phyloP scores from a whole-genome alignment of 306 rosid species.

The Cucumis melo region DNA sequence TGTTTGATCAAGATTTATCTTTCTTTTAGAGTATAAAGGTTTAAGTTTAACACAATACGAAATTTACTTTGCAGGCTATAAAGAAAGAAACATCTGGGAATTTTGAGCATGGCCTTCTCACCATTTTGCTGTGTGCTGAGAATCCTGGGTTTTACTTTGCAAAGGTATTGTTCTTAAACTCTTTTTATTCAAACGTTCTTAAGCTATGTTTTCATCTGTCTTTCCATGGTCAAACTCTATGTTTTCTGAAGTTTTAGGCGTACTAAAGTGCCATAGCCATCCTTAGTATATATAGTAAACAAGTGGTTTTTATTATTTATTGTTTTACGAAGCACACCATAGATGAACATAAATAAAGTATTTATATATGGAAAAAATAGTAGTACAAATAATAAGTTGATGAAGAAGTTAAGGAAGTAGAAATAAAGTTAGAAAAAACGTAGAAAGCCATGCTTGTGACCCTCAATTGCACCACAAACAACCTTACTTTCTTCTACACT shows the following conservation, averaged over 20 bases:
- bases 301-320: too few relatives aligned
- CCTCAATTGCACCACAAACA: too few relatives aligned
- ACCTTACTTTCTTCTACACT: too few relatives aligned
- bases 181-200: neutral
- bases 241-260: neutral
- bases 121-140: constrained; percentile 47
- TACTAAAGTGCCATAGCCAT: too few relatives aligned
- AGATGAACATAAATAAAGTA: too few relatives aligned
- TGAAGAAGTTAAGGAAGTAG: too few relatives aligned
- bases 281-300: too few relatives aligned
- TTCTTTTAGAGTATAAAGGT: neutral
- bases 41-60: neutral
- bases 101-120: constrained; percentile 44
- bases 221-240: neutral
- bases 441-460: too few relatives aligned
- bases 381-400: too few relatives aligned
- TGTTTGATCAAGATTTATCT: neutral
- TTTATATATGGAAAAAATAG: too few relatives aligned
- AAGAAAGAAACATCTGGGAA: constrained; percentile 60
- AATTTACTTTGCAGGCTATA: constrained; percentile 28
- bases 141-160: constrained; percentile 63
- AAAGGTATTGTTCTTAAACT: constrained; percentile 28
- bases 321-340: too few relatives aligned
- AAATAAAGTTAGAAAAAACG: too few relatives aligned
- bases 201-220: neutral